Evolutionary conservation across 2,329 filamentous ascomycete species (phyloP), one percentile per base, ranked within the genome.

Genomic region (Diaporthe aspalathi): DNA sequence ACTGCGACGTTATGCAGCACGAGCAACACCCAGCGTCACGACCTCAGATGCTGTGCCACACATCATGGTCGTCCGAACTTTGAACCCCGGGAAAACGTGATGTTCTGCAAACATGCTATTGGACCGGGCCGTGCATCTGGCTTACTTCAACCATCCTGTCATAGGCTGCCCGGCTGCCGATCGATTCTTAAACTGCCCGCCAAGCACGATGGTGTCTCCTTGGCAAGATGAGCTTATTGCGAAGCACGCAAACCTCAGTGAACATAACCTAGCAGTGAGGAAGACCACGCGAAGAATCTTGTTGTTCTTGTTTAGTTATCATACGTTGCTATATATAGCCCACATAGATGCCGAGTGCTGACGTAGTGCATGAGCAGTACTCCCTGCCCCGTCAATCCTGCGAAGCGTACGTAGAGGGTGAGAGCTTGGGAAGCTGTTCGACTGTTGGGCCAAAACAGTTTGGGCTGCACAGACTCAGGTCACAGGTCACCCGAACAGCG

Each of bases 1-100:
- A 57, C 35, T 57, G 54, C 54, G 14, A 57, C 54, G 54, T 57
- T 57, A 22, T 57, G 35, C 35, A 40, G 54, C 54, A 57, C 54
- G 54, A 24, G 35, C 54, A 27, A 43, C 3, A 57, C 35, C 54
- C 54, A 57, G 43, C 35, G n/a, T 35, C 35, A 7, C n/a, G n/a
- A 43, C 35, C 35, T n/a, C n/a, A 24, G 35, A 43, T 57, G 54
- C 54, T 57, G 54, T 57, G 54, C 54, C 54, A 57, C 54, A 27
- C n/a, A n/a, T 32, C 32, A 27, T 12, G n/a, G 3, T 57, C 35
- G 7, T 53, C 54, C 54, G n/a, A 43, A 57, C 35, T 57, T n/a
- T 43, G 16, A 14, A 27, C 35, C 9, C 16, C 35, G 4, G 4
- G 35, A 7, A 43, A 57, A 57, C 54, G 54, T 57, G 54, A 57